A percentile compares a stretch with the other conserved stretches of the same genome.
phyloP scores from a whole-genome alignment of 2,329 filamentous ascomycete species.

The Colletotrichum magnum region DNA sequence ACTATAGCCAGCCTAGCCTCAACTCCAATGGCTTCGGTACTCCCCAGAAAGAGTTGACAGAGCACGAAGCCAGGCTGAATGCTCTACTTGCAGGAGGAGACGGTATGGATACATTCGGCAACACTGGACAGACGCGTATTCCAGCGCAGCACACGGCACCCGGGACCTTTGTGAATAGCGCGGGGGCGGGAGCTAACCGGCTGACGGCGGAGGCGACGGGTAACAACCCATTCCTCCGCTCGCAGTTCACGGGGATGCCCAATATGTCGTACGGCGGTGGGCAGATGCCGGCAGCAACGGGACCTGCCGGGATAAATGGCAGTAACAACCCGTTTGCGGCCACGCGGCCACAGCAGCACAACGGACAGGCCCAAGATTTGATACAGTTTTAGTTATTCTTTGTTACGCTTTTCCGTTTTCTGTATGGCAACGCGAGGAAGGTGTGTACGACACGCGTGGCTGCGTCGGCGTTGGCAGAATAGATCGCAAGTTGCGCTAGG shows the following conservation, averaged over 20 bases:
- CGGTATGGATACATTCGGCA: conserved; percentile 97
- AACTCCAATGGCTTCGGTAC: conserved; percentile 31
- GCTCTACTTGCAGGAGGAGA: conserved; percentile 88
- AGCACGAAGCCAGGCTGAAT: conserved; percentile 84
- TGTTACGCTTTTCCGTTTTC: neutral
- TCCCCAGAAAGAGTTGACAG: conserved; percentile 70
- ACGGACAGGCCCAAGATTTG: conserved; percentile 68
- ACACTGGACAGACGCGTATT: conserved; percentile 95
- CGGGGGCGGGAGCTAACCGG: conserved; percentile 82
- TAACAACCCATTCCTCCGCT: conserved; percentile 90
- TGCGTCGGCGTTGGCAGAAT: conserved; percentile 17
- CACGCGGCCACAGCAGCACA: conserved; percentile 63
- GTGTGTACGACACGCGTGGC: neutral
- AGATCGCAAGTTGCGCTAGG: conserved; percentile 6
- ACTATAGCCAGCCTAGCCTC: conserved; percentile 65
- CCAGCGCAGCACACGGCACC: conserved; percentile 97
- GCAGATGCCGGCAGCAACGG: conserved; percentile 68
- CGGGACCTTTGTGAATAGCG: conserved; percentile 96
- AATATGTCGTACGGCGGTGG: conserved; percentile 66
- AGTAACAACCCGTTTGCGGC: conserved; percentile 73
- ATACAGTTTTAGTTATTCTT: conserved; percentile 69
- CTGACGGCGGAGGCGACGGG: conserved; percentile 80
- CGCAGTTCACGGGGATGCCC: conserved; percentile 86
- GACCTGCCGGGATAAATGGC: conserved; percentile 69
- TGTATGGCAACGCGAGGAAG: neutral